These are phyloP conservation scores for Naganishia vishniacii DNA, from an alignment of 768 basidiomycete species.

Conservation along the genomic window DNA sequence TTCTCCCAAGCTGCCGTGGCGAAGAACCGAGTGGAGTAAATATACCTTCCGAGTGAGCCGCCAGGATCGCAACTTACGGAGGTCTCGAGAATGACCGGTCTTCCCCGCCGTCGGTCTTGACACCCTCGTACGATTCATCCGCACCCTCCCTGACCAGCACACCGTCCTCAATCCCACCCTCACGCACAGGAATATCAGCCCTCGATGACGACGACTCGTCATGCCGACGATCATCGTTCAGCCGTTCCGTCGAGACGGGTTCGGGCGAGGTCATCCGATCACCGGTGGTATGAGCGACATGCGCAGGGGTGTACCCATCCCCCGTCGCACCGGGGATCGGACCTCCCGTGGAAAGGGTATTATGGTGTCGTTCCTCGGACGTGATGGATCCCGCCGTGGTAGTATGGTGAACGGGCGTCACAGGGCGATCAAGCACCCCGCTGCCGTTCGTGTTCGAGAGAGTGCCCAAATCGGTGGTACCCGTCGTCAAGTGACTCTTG, in stretches of 20 bases:
- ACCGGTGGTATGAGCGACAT: no score
- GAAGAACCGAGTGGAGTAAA: no score
- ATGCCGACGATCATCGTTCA: no score
- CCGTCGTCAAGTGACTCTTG: slow-evolving; percentile 14
- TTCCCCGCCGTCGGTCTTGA: not conserved
- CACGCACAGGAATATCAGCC: no score
- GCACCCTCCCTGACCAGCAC: not conserved
- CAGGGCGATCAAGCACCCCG: not conserved
- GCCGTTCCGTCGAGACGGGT: no score
- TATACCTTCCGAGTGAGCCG: not conserved
- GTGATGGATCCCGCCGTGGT: not conserved
- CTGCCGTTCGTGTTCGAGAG: not conserved
- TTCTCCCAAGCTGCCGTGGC: slow-evolving; percentile 8
- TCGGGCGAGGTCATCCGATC: no score
- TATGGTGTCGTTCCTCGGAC: slow-evolving; percentile 11
- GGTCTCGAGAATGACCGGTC: slow-evolving; percentile 1
- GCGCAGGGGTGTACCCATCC: not conserved
- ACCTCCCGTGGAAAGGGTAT: no score
- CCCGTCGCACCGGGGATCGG: slow-evolving; percentile 3
- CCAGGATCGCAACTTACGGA: not conserved
- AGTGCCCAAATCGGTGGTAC: no score
- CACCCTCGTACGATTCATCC: slow-evolving; percentile 21
- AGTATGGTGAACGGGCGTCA: not conserved
- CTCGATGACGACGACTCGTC: no score
- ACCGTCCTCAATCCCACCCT: slow-evolving; percentile 17